Conservation (phyloP, 306 rosid species). For the Dryas drummondii region DNA sequence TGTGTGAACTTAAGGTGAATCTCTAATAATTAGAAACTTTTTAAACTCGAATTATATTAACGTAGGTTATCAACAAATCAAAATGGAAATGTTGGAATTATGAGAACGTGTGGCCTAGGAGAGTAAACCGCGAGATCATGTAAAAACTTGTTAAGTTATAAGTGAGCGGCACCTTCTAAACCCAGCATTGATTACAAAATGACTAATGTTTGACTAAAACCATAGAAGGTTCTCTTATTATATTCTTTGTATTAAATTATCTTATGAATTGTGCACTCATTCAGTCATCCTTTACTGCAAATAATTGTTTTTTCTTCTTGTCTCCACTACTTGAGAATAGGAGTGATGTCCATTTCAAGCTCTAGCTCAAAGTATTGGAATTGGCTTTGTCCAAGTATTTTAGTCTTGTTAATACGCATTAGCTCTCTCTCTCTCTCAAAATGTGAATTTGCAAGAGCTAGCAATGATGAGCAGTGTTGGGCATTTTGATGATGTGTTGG, state of each 20-base stretch:
- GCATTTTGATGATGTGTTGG: not conserved
- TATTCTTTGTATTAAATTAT: not conserved
- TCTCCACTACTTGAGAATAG: conserved; percentile 38
- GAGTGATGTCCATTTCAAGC: conserved; percentile 31
- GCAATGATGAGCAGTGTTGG: conserved; percentile 5
- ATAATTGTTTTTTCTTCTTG: conserved; percentile 5
- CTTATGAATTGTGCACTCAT: conserved; percentile 22
- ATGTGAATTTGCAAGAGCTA: conserved; percentile 3
- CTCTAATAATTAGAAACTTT: no score
- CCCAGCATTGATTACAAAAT: not conserved
- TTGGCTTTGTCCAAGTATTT: conserved; percentile 26
- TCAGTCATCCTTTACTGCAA: conserved; percentile 26
- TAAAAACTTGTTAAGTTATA: no score
- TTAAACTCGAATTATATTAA: no score
- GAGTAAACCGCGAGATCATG: no score
- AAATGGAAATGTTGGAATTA: no score
- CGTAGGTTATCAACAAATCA: no score
- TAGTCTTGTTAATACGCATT: conserved; percentile 2
- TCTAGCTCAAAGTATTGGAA: conserved; percentile 1
- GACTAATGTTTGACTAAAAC: conserved; percentile 24
- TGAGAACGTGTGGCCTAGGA: no score
- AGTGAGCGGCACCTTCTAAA: not conserved
- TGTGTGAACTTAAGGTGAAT: no score
- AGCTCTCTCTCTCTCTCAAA: not conserved
- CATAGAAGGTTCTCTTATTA: not conserved